Evolutionary conservation across 75 land plant genomes (phyloP), one percentile per base, ranked within the genome.

Genomic region (Pinus albicaulis): DNA sequence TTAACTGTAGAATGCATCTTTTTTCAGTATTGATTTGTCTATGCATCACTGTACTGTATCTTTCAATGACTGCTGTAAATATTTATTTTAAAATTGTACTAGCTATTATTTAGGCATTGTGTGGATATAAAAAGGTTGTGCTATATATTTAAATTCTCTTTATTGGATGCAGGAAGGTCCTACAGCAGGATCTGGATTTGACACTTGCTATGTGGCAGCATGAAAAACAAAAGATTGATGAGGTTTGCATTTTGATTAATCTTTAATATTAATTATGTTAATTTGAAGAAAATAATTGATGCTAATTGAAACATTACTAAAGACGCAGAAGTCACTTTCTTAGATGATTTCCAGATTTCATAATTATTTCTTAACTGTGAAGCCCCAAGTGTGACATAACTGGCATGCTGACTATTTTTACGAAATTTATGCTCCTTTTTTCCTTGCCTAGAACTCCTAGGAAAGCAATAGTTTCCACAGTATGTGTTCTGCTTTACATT

Each of bases 181-280:
- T 92, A 63, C 98, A 90, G 81, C 93, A 96, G 79, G 99, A 94
- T 76, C 85, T 95, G 76, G 95, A 96, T 59, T 76, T 80, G 28
- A 92, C 85, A 22, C 89, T 96, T 79, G 98, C 99, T 24, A 89
- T 86, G 48, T 90, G 89, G 75, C 92, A 92, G 63, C 91, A 92
- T 69, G 99, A 96, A 74, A 90, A 88, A 78, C 89, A 92, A 76
- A 93, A 89, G 80, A 92, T 84, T 68, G 86, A 74, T 58, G 99
- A 93, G 95, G 91, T 89, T 22, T 16, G 61, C 12, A 24, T 4
- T 25, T 38, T 41, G 38, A 68, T 48, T 48, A 48, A 48, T 48
- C 11, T 8, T 48, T 48, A 10, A 48, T 8, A n/a, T 20, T 59
- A 59, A 59, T 20, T 59, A 19, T 59, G 61, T 22, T 59, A 20